Conservation (phyloP, 1,284 basidiomycete species). For the Coriolopsis trogii region DNA sequence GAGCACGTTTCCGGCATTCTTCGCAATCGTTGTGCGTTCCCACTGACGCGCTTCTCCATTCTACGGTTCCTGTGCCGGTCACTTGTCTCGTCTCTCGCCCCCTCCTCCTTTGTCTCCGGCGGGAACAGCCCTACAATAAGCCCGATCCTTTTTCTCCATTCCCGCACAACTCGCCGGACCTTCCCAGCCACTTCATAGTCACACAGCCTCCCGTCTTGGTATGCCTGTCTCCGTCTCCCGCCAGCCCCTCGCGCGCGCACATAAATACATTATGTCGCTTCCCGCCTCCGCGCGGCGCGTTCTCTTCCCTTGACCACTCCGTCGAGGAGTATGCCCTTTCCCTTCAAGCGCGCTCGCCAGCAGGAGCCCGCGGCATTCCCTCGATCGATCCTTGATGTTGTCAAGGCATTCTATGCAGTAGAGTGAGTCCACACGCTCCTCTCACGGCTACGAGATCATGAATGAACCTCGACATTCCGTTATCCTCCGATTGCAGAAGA, state of each 20-base stretch:
- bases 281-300: conserved; percentile 22
- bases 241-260: conserved; percentile 16
- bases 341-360: conserved; percentile 26
- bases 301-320: conserved; percentile 14
- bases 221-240: conserved; percentile 17
- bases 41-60: conserved; percentile 26
- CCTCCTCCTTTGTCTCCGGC: conserved; percentile 25
- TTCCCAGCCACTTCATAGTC: conserved; percentile 22
- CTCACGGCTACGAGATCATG: not conserved
- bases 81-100: conserved; percentile 9
- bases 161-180: conserved; percentile 7
- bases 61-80: conserved; percentile 27
- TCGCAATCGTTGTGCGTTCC: conserved; percentile 19
- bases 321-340: conserved; percentile 24
- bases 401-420: conserved; percentile 23
- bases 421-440: conserved; percentile 16
- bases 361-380: conserved; percentile 24
- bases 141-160: conserved; percentile 23
- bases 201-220: conserved; percentile 24
- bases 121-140: conserved; percentile 20
- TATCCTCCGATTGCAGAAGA: conserved; percentile 12
- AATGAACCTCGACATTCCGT: conserved; percentile 7
- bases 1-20: conserved; percentile 20
- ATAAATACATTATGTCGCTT: conserved; percentile 23
- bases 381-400: conserved; percentile 24